Conservation (phyloP, 805 yeast genomes). For the Metschnikowia dekortorum region DNA sequence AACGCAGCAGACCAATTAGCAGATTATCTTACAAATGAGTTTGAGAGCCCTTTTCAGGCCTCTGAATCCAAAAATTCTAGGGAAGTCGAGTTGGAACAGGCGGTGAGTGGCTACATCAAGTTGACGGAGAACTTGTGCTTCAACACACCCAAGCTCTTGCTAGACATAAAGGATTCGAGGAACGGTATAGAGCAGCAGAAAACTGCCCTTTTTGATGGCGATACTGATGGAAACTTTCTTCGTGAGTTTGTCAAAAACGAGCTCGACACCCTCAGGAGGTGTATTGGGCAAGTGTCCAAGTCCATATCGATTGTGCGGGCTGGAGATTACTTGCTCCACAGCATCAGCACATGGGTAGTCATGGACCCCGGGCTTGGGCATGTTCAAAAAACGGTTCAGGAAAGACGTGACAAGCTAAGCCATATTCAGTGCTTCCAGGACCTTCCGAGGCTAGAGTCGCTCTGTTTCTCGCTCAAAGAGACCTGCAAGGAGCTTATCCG, state of each 20-base stretch:
- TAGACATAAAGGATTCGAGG: neutral
- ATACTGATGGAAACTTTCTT: neutral
- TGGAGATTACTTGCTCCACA: neutral
- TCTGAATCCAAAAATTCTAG: neutral
- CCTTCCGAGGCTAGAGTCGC: neutral
- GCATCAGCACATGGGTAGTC: neutral
- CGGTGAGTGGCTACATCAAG: neutral
- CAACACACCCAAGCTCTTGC: neutral
- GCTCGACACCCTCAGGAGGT: neutral
- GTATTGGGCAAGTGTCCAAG: neutral
- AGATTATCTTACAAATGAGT: neutral
- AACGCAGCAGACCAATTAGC: neutral
- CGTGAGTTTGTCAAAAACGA: neutral
- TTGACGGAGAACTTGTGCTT: neutral
- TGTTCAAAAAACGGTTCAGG: neutral
- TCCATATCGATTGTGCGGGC: neutral
- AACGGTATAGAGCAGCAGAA: neutral
- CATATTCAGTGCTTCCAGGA: neutral
- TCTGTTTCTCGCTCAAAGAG: neutral
- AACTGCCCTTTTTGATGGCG: neutral
- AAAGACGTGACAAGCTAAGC: neutral
- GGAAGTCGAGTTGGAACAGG: neutral
- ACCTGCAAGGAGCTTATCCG: constrained; percentile 1
- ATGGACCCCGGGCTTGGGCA: neutral
- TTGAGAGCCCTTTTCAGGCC: neutral